These are phyloP conservation scores for Aureobasidium sp. DNA, from an alignment of 2,329 filamentous ascomycete species.

Conservation along the genomic window DNA sequence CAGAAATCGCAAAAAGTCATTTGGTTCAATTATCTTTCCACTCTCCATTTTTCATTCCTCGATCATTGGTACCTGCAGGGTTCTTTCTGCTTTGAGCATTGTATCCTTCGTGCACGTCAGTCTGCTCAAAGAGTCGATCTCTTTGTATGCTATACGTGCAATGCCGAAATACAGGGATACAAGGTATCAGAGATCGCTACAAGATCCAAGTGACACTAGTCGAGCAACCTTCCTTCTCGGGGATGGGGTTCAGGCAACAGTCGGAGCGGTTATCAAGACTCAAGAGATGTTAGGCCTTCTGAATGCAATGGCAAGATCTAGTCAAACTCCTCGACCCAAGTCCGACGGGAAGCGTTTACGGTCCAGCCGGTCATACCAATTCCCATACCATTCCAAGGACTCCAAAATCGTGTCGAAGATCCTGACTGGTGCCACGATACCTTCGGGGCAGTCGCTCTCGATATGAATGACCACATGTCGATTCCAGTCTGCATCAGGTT, in stretches of 20 bases:
- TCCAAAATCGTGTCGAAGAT: background rate
- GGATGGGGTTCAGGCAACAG: too few species aligned
- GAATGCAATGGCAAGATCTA: background rate
- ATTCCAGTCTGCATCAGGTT: background rate
- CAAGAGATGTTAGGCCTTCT: too few species aligned
- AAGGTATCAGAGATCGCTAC: too few species aligned
- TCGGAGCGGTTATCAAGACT: too few species aligned
- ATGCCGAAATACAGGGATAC: background rate
- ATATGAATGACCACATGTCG: background rate
- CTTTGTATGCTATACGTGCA: background rate
- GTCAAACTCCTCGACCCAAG: background rate
- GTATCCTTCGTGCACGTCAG: background rate
- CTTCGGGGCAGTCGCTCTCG: background rate
- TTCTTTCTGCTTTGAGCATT: background rate
- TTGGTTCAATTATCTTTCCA: background rate
- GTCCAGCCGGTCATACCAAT: background rate
- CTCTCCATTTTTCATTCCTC: too few species aligned
- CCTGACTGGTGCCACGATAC: background rate
- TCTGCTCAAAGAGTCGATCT: background rate
- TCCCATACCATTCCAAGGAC: background rate
- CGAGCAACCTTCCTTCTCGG: too few species aligned
- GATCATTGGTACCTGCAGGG: too few species aligned
- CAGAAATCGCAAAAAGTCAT: conserved; percentile 1
- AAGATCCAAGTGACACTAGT: too few species aligned
- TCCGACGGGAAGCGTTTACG: background rate